These are phyloP conservation scores for Aspergillus sojae DNA, from an alignment of 2,329 filamentous ascomycete genomes.

Conservation along the genomic window DNA sequence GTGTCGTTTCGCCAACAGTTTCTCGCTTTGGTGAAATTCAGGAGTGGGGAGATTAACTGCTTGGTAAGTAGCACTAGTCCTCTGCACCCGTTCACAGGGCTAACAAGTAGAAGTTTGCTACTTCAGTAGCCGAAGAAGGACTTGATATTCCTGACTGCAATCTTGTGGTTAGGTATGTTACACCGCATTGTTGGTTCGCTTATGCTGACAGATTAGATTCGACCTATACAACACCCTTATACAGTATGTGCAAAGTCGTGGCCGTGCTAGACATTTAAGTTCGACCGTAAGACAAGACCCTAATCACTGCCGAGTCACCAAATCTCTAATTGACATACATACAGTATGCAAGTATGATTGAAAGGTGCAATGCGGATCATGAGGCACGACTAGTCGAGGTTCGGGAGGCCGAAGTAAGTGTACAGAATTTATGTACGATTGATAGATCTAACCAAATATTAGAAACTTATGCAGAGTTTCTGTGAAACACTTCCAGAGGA, in stretches of 20 bases:
- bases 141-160: conserved; percentile 69
- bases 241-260: conserved; percentile 90
- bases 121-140: conserved; percentile 67
- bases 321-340: conserved; percentile 9
- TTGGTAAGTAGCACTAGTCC: conserved; percentile 37
- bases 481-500: conserved; percentile 75
- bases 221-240: conserved; percentile 89
- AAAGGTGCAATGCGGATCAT: conserved; percentile 67
- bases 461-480: conserved; percentile 69
- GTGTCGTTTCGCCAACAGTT: conserved; percentile 76
- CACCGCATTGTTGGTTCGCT: background rate
- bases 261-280: conserved; percentile 74
- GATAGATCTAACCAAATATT: background rate
- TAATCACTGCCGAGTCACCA: background rate
- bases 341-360: conserved; percentile 79
- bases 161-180: conserved; percentile 55
- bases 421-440: background rate
- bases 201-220: conserved; percentile 58
- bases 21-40: conserved; percentile 67
- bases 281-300: conserved; percentile 57
- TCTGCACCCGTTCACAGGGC: background rate
- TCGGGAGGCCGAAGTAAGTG: conserved; percentile 47
- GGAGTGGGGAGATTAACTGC: conserved; percentile 61
- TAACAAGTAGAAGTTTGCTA: conserved; percentile 54
- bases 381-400: conserved; percentile 61